Evolutionary conservation across 83 land plant genomes (phyloP), one percentile per base, ranked within the genome.

Genomic region (Diphasiastrum complanatum): DNA sequence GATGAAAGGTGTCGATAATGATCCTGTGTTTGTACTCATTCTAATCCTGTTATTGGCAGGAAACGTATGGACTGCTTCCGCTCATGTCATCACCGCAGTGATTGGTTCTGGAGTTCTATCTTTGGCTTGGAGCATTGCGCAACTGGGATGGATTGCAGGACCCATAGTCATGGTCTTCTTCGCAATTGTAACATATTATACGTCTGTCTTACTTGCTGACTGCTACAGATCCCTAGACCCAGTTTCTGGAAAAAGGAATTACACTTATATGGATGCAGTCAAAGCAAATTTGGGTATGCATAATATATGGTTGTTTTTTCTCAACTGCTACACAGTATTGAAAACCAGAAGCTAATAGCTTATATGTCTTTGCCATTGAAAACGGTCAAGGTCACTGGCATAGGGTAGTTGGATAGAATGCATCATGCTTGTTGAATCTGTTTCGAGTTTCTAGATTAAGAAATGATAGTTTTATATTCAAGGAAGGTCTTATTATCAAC

Each of bases 101-200:
- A 82, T 82, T 43, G 85, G 85, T 10, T 79, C 85, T 5, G 83
- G 83, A 1, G 80, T 82, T 0, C 40, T 82, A 30, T 74, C 80
- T 1, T 40, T 82, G 68, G 72, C 85, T 20, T 82, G 85, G 85
- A 82, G 85, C 48, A 65, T 82, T 14, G 78, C 85, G 1, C 85
- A 82, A 50, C 36, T 82, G 69, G 85, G 85, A 6, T 82, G 85
- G 85, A 65, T 82, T 25, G 69, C 71, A 18, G 85, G 85, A 10
- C 84, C 84, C 0, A 10, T 72, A 18, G 74, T 67, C 1, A 59
- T 79, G 27, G 36, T 79, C 12, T 65, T 28, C 5, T 82, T 77
- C 36, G 79, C 85, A 20, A 51, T 49, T 43, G 65, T 72, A 4
- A 82, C 83, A 10, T 82, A 76, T 41, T 79, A 60, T 36, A 79